phyloP scores from a whole-genome alignment of 805 yeast genomes.

The Candida ovalis region DNA sequence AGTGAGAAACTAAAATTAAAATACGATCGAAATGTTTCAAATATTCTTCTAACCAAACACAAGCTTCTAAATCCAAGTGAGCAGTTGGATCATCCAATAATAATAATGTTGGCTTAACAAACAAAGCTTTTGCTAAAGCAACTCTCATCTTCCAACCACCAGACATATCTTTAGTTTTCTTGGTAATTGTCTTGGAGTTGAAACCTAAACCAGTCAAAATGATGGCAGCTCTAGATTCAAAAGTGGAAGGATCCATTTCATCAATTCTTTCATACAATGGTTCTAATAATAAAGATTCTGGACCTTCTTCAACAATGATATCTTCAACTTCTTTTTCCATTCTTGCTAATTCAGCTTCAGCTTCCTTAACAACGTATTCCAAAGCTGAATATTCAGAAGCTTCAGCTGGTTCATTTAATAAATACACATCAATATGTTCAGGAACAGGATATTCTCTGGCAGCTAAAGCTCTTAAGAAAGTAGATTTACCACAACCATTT shows the following conservation, averaged over 20 bases:
- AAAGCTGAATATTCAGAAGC: conserved; percentile 89
- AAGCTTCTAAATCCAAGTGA: conserved; percentile 97
- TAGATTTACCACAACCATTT: conserved; percentile 98
- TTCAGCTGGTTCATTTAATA: conserved; percentile 96
- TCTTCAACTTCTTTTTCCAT: conserved; percentile 90
- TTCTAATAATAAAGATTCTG: conserved; percentile 83
- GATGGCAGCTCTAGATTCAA: conserved; percentile 94
- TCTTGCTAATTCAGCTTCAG: conserved; percentile 86
- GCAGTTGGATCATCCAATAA: conserved; percentile 98
- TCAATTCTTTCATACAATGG: conserved; percentile 93
- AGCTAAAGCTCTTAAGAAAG: conserved; percentile 88
- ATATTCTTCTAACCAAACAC: conserved; percentile 99
- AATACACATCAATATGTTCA: conserved; percentile 82
- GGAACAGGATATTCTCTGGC: conserved; percentile 97
- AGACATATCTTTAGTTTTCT: conserved; percentile 97
- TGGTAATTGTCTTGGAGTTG: conserved; percentile 78
- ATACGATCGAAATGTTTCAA: conserved; percentile 91
- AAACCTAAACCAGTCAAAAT: conserved; percentile 97
- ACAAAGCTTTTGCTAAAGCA: conserved; percentile 94
- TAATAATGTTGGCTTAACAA: conserved; percentile 94
- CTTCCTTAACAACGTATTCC: conserved; percentile 96
- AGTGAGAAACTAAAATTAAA: conserved; percentile 91
- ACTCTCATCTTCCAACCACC: conserved; percentile 99
- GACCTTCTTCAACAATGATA: conserved; percentile 85
- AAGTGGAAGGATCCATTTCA: conserved; percentile 91